phyloP scores from a whole-genome alignment of 805 yeast species.

The Cyberlindnera euphorbiae region DNA sequence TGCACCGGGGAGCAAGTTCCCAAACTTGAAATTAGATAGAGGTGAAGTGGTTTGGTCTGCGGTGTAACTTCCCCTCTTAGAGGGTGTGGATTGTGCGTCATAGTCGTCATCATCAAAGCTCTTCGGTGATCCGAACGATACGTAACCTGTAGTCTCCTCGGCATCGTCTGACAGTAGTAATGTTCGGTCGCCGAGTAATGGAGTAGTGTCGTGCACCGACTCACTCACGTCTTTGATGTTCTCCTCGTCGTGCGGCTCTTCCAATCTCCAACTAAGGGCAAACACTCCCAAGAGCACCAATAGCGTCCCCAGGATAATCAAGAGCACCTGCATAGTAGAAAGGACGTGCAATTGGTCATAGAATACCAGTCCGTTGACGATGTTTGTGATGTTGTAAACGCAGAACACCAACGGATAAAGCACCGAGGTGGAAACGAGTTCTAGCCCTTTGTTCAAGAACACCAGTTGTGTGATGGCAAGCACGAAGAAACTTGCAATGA shows the following conservation, averaged over 20 bases:
- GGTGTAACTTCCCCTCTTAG: neutral
- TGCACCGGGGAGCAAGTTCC: neutral
- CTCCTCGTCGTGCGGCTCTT: constrained; percentile 28
- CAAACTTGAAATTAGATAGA: neutral
- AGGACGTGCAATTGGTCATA: constrained; percentile 45
- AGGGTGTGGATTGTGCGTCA: constrained; percentile 1
- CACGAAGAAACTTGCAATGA: constrained; percentile 49
- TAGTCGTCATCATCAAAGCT: constrained; percentile 2
- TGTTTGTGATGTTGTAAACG: constrained; percentile 67
- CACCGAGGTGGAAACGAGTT: constrained; percentile 66
- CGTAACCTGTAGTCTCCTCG: constrained; percentile 25
- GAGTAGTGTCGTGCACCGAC: constrained; percentile 12
- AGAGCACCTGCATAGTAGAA: constrained; percentile 29
- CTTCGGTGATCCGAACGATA: constrained; percentile 38
- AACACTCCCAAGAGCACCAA: constrained; percentile 55
- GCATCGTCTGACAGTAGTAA: constrained; percentile 18
- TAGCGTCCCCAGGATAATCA: constrained; percentile 45
- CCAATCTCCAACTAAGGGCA: constrained; percentile 51
- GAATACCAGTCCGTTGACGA: constrained; percentile 59
- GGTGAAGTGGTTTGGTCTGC: constrained; percentile 4
- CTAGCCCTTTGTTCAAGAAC: constrained; percentile 69
- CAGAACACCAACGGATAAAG: constrained; percentile 84
- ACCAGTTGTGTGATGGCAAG: constrained; percentile 70
- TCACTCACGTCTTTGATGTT: constrained; percentile 12
- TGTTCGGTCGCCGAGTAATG: constrained; percentile 10